Base-by-base conservation (phyloP, 805 yeast species). In the Candida ipomoeae region DNA sequence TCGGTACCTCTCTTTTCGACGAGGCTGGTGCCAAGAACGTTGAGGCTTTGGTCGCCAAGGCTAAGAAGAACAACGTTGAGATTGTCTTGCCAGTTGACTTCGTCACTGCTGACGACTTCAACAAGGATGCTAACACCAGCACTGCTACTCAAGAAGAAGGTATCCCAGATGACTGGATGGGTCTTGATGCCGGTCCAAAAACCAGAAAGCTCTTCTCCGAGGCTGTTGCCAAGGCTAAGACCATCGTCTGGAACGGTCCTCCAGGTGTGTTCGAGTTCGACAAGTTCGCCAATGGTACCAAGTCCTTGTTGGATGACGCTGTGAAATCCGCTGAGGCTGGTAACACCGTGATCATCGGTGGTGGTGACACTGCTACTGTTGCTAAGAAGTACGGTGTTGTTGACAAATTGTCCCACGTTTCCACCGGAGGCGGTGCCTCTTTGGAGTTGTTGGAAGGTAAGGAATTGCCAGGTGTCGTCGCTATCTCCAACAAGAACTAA, bases 391-490 rank as follows among this genome's bases (percentile, higher is more conserved):
- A 78, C 77, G 97, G 97, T 71, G 97, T 85, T 60, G 91, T 89
- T 64, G 96, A 89, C 71, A 89, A 94, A 81, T 83, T 94, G 67
- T 89, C 97, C 48, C 99, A 94, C 76, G 97, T 94, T 62, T 92
- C 98, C 62, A 94, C 99, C 58, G 99, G 99, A 79, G 99, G 99
- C 79, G 99, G 99, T 82, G 99, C 99, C 62, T 92, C 98, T 57
- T 83, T 94, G 71, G 99, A 94, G 79, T 85, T 94, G 70, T 84
- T 94, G 70, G 99, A 94, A 81, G 99, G 99, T 79, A 94, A 94
- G 84, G 94, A 81, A 64, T 83, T 94, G 66, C 99, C 99, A 66
- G 99, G 99, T 84, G 98, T 94, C 63, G 84, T 80, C 67, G 95
- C 91, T 76, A 84, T 91, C 65, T 84, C 96, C 60, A 84, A 81